Conservation (phyloP, 148 eudicot species). For the Heliosperma pusillum region DNA sequence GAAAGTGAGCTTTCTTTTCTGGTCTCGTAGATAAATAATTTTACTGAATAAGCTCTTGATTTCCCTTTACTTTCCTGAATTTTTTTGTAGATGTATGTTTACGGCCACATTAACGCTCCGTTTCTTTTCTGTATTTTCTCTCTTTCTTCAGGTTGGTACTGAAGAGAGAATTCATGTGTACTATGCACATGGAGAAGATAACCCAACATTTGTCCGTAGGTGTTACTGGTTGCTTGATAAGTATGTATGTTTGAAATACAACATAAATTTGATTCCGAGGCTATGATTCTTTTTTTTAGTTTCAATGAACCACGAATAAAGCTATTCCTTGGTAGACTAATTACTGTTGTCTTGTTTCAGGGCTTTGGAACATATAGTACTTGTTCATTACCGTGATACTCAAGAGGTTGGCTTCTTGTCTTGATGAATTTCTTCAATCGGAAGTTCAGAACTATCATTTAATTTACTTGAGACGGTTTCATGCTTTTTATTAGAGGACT, state of each 20-base stretch:
- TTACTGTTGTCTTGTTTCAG: conserved; percentile 39
- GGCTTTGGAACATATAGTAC: conserved; percentile 85
- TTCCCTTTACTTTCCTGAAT: neutral
- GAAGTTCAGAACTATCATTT: neutral
- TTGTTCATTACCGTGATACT: conserved; percentile 95
- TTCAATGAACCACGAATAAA: neutral
- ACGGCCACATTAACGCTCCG: neutral
- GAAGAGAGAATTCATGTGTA: conserved; percentile 93
- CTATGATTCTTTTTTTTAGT: conserved; percentile 1
- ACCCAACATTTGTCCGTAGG: conserved; percentile 79
- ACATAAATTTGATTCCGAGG: conserved; percentile 13
- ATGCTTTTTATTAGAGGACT: neutral
- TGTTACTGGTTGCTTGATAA: conserved; percentile 99
- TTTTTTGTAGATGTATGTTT: neutral
- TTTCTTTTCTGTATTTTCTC: conserved; percentile 2
- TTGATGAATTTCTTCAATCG: conserved; percentile 20
- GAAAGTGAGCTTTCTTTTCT: conserved; percentile 51
- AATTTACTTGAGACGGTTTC: conserved; percentile 9
- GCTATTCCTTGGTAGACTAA: neutral
- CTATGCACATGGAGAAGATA: conserved; percentile 89
- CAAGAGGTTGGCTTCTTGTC: conserved; percentile 66
- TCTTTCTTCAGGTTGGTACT: conserved; percentile 65
- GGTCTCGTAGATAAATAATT: conserved; percentile 3
- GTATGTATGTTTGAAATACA: conserved; percentile 43
- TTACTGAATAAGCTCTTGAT: conserved; percentile 4